Evolutionary conservation across 2,329 filamentous ascomycete genomes (phyloP), one percentile per base, ranked within the genome.

Genomic region (Chaetomiaceae sp.): DNA sequence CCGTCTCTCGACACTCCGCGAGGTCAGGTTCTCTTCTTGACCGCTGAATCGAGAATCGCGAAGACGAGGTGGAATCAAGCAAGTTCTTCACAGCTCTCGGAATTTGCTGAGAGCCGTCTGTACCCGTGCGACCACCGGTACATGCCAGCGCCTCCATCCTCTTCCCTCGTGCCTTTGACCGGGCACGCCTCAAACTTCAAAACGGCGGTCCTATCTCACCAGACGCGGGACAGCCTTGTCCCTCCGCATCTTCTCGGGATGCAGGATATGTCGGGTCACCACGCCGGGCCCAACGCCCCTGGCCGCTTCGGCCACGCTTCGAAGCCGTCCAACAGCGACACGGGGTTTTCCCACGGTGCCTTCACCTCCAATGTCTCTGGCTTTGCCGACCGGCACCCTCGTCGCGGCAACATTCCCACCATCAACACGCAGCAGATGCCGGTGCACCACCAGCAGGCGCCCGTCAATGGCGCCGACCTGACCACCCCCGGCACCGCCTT

Each of bases 301-400:
- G 75, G 64, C 65, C 86, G 79, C 70, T 84, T 84, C 60, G 81
- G 83, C 57, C 81, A 85, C 61, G 79, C 81, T 52, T 88, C 86
- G 47, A 94, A 94, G 72, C 83, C 87, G 52, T 86, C 85, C 54
- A 87, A 79, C 67, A 81, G 87, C 63, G 85, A 90, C 59, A 93
- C 88, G 38, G 89, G 88, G 55, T 95, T 95, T 69, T 95, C 90
- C 39, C 89, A 95, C 65, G 88, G 87, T 55, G 89, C 90, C 49
- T 96, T 94, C 69, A 83, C 83, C 62, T 91, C 87, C 47, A 94
- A 95, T 69, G 76, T 89, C 56, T 78, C 80, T 58, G 86, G 88
- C 51, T 95, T 95, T 62, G 84, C 83, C 55, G 89, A 95, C 65
- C 82, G 90, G 61, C 88, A 94, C 68, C 81, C 86, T 56, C 85